Evolutionary conservation across 1,139 yeast genomes (phyloP).

Genomic region (Suhomyces atakaporum): DNA sequence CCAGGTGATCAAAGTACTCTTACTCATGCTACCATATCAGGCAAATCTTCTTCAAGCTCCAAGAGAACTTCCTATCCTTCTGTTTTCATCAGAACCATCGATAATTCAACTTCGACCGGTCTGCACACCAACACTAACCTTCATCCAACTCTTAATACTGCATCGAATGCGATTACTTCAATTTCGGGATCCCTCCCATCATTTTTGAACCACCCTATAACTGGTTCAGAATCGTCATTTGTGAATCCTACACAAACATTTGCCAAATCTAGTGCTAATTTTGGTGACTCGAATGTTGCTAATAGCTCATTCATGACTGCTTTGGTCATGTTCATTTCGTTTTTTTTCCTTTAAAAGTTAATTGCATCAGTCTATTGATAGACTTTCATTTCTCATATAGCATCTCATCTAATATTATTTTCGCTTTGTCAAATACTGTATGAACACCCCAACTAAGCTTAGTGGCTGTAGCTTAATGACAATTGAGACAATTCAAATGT

Average conservation of each 20-base stretch:
- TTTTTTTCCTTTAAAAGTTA: conserved; percentile 4
- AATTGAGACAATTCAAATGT: too few relatives aligned
- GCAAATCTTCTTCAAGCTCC: conserved; percentile 10
- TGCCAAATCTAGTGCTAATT: conserved; percentile 10
- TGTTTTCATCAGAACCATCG: conserved; percentile 13
- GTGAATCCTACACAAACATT: conserved; percentile 10
- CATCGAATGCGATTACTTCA: conserved; percentile 3
- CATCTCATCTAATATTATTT: not conserved
- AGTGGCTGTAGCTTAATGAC: too few relatives aligned
- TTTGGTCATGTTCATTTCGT: conserved; percentile 11
- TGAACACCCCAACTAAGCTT: too few relatives aligned
- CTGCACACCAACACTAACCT: conserved; percentile 1
- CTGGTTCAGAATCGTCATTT: conserved; percentile 16
- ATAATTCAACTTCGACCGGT: conserved; percentile 6
- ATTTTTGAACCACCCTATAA: conserved; percentile 16
- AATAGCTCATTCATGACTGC: conserved; percentile 10
- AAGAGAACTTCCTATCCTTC: not conserved
- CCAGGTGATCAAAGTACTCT: conserved; percentile 8
- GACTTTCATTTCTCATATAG: conserved; percentile 7
- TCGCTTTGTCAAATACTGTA: too few relatives aligned
- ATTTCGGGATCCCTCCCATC: conserved; percentile 10
- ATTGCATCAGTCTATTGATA: conserved; percentile 3
- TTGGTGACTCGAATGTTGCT: conserved; percentile 8
- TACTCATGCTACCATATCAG: conserved; percentile 3
- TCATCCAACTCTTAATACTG: conserved; percentile 3